Evolutionary conservation across 2,329 filamentous ascomycete genomes (phyloP).

Genomic region (Trichoderma sp.): DNA sequence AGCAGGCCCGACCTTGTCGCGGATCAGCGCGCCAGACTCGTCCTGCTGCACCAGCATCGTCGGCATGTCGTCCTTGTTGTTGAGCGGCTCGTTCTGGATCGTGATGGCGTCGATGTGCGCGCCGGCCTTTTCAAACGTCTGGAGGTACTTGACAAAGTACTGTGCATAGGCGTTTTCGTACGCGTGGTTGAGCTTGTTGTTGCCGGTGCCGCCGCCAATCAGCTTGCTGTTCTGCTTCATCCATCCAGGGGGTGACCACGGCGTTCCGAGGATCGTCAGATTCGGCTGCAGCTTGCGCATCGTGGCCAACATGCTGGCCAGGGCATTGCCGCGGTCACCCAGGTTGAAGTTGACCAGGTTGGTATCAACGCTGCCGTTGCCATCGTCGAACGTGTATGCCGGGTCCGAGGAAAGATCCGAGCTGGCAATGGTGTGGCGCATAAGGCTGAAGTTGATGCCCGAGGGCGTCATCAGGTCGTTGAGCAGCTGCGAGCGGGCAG

Average conservation of each 20-base stretch:
- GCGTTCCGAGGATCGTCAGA: slow-evolving; percentile 42
- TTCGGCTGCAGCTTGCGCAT: slow-evolving; percentile 40
- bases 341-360: slow-evolving; percentile 36
- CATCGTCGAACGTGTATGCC: slow-evolving; percentile 44
- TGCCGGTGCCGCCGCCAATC: slow-evolving; percentile 36
- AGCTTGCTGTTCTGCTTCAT: slow-evolving; percentile 44
- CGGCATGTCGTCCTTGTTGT: slow-evolving; percentile 41
- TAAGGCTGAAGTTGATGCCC: slow-evolving; percentile 43
- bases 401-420: slow-evolving; percentile 45
- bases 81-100: slow-evolving; percentile 49
- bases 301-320: slow-evolving; percentile 42
- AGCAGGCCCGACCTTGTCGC: slow-evolving; percentile 43
- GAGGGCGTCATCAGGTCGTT: slow-evolving; percentile 40
- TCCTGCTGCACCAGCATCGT: slow-evolving; percentile 44
- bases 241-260: slow-evolving; percentile 46
- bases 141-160: slow-evolving; percentile 47
- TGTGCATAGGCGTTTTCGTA: slow-evolving; percentile 39
- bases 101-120: slow-evolving; percentile 45
- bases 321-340: slow-evolving; percentile 42
- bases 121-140: slow-evolving; percentile 41
- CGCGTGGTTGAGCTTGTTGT: slow-evolving; percentile 42
- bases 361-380: slow-evolving; percentile 25
- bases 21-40: slow-evolving; percentile 42
- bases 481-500: slow-evolving; percentile 38
- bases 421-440: slow-evolving; percentile 45